Evolutionary conservation across 2,329 filamentous ascomycete genomes (phyloP).

Genomic region (Fonsecaea multimorphosa): DNA sequence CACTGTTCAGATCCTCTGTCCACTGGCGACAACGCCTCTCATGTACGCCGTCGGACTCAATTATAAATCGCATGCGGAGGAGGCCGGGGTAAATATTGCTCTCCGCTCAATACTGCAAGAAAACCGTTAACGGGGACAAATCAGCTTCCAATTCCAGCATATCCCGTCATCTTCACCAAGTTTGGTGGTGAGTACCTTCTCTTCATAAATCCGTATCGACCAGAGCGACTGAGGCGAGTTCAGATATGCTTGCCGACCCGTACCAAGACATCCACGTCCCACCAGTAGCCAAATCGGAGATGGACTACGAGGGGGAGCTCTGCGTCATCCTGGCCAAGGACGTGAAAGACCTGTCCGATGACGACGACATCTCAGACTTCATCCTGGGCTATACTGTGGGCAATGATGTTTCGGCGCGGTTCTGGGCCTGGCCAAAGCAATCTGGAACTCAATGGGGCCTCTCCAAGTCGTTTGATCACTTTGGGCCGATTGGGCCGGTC

Average conservation of each 20-base stretch:
- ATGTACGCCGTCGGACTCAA: slow-evolving; percentile 55
- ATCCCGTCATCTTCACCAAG: slow-evolving; percentile 13
- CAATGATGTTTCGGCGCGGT: slow-evolving; percentile 49
- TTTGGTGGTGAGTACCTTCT: slow-evolving; percentile 1
- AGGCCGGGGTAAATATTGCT: slow-evolving; percentile 42
- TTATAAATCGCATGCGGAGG: slow-evolving; percentile 49
- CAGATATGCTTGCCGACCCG: slow-evolving; percentile 2
- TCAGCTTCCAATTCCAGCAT: slow-evolving; percentile 8
- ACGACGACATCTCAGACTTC: slow-evolving; percentile 45
- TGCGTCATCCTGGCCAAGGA: slow-evolving; percentile 45
- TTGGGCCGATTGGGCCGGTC: slow-evolving; percentile 52
- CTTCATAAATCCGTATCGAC: not conserved
- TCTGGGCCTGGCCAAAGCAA: slow-evolving; percentile 46
- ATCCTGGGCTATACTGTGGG: slow-evolving; percentile 48
- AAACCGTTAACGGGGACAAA: not conserved
- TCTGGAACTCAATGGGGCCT: slow-evolving; percentile 45
- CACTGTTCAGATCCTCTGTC: slow-evolving; percentile 10
- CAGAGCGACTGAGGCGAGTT: not conserved
- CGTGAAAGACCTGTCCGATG: slow-evolving; percentile 37
- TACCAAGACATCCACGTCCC: slow-evolving; percentile 1
- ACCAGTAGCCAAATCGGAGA: slow-evolving; percentile 30
- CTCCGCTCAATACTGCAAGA: not conserved
- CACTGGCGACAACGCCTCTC: slow-evolving; percentile 37
- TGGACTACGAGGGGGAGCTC: slow-evolving; percentile 50
- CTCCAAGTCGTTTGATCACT: slow-evolving; percentile 47